phyloP scores from a whole-genome alignment of 257 asterid genomes.

The Lavandula angustifolia region DNA sequence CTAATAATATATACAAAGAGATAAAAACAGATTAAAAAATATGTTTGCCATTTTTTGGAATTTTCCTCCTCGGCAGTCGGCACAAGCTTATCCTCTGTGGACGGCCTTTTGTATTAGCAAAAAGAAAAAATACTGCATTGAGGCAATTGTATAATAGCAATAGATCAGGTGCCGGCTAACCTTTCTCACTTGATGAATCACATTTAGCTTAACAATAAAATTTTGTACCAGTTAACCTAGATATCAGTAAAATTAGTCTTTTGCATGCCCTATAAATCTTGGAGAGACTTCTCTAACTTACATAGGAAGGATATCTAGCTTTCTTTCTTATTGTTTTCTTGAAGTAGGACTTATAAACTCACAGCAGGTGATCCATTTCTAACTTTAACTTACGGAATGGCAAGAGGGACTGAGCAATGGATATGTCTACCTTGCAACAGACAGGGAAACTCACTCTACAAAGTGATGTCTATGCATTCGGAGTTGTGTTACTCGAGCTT shows the following conservation, averaged over 20 bases:
- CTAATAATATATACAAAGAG: no score
- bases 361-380: slow-evolving; percentile 20
- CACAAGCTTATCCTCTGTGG: no score
- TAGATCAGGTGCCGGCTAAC: background rate
- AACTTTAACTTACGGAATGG: slow-evolving; percentile 36
- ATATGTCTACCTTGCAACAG: slow-evolving; percentile 57
- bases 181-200: background rate
- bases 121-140: no score
- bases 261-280: background rate
- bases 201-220: background rate
- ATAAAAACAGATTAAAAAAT: no score
- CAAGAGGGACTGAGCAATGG: slow-evolving; percentile 43
- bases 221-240: background rate
- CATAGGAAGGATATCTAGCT: slow-evolving; percentile 1
- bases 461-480: slow-evolving; percentile 97
- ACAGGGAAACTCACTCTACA: slow-evolving; percentile 98
- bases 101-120: no score
- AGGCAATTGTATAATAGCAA: background rate
- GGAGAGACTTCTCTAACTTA: background rate
- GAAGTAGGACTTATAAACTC: slow-evolving; percentile 23
- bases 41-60: no score
- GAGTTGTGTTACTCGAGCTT: slow-evolving; percentile 94
- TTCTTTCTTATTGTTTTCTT: slow-evolving; percentile 5
- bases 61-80: no score
- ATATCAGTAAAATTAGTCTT: background rate